Conservation (phyloP, 2,329 filamentous ascomycete species). For the Epichloe sibirici region DNA sequence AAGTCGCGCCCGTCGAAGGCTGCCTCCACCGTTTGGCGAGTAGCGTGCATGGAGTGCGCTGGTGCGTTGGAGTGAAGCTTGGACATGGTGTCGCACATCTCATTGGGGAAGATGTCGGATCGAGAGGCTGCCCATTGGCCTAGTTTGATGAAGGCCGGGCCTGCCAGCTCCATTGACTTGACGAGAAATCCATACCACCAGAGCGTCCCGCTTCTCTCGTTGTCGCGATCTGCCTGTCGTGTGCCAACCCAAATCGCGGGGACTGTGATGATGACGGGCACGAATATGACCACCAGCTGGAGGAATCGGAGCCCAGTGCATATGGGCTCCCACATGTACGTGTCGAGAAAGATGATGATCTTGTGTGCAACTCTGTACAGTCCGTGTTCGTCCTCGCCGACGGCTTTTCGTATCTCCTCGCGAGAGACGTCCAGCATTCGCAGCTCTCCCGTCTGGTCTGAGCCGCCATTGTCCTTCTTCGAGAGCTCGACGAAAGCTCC, state of each 20-base stretch:
- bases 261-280: slow-evolving; percentile 72
- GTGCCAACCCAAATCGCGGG: slow-evolving; percentile 71
- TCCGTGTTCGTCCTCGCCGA: slow-evolving; percentile 49
- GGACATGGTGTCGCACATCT: slow-evolving; percentile 90
- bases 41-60: slow-evolving; percentile 72
- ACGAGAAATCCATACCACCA: slow-evolving; percentile 95
- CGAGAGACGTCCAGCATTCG: slow-evolving; percentile 79
- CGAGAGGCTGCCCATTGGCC: slow-evolving; percentile 97
- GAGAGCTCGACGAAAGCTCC: slow-evolving; percentile 46
- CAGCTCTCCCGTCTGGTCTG: slow-evolving; percentile 58
- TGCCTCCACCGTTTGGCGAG: slow-evolving; percentile 64
- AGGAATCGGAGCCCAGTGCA: slow-evolving; percentile 81
- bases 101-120: slow-evolving; percentile 87
- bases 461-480: slow-evolving; percentile 37
- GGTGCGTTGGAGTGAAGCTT: slow-evolving; percentile 90
- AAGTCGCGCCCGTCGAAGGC: slow-evolving; percentile 75
- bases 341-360: slow-evolving; percentile 55
- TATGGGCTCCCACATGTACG: slow-evolving; percentile 71
- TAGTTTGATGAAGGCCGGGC: slow-evolving; percentile 96
- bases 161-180: slow-evolving; percentile 78
- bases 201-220: slow-evolving; percentile 68
- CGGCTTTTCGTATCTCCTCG: slow-evolving; percentile 59
- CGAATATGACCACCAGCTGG: slow-evolving; percentile 76
- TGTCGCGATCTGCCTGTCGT: slow-evolving; percentile 49
- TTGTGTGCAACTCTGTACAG: slow-evolving; percentile 45